Conservation (phyloP, 2,329 filamentous ascomycete species). For the Hawksworthiomyces lignivorus region DNA sequence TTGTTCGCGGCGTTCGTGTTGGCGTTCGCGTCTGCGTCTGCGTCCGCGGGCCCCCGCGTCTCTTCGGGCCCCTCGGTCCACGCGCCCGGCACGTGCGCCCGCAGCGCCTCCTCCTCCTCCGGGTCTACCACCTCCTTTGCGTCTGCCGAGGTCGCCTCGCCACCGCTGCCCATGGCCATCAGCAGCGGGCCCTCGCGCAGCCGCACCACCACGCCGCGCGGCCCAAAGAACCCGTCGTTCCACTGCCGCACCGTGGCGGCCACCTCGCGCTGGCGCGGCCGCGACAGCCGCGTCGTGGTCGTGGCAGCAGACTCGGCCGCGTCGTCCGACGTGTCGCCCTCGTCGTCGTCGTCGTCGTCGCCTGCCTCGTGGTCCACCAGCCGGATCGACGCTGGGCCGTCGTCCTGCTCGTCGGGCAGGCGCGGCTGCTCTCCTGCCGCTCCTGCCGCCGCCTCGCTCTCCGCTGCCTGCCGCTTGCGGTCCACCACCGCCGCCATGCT, state of each 20-base stretch:
- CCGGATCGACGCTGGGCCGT: constrained; percentile 1
- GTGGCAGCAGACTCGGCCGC: constrained; percentile 34
- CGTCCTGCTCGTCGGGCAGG: neutral
- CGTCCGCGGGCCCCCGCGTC: too few relatives aligned
- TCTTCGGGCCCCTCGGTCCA: too few relatives aligned
- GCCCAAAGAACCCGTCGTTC: constrained; percentile 50
- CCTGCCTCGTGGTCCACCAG: constrained; percentile 1
- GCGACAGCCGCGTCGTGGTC: constrained; percentile 22
- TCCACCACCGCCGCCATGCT: constrained; percentile 41
- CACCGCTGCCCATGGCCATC: too few relatives aligned
- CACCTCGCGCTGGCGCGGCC: constrained; percentile 15
- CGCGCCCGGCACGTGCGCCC: too few relatives aligned
- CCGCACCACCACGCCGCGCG: constrained; percentile 38
- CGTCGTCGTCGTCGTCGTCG: neutral
- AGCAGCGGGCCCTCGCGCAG: constrained; percentile 22
- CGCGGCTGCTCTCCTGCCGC: neutral
- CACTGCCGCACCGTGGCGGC: constrained; percentile 42
- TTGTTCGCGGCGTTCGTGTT: too few relatives aligned
- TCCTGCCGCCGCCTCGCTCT: constrained; percentile 11
- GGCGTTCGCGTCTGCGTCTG: too few relatives aligned
- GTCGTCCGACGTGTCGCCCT: constrained; percentile 1
- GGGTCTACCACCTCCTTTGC: too few relatives aligned
- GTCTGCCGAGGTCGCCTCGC: too few relatives aligned
- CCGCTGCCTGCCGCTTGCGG: constrained; percentile 40
- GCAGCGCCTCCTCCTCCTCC: too few relatives aligned